Evolutionary conservation across 768 basidiomycete species (phyloP), one percentile per base, ranked within the genome.

Genomic region (Russula emetica): DNA sequence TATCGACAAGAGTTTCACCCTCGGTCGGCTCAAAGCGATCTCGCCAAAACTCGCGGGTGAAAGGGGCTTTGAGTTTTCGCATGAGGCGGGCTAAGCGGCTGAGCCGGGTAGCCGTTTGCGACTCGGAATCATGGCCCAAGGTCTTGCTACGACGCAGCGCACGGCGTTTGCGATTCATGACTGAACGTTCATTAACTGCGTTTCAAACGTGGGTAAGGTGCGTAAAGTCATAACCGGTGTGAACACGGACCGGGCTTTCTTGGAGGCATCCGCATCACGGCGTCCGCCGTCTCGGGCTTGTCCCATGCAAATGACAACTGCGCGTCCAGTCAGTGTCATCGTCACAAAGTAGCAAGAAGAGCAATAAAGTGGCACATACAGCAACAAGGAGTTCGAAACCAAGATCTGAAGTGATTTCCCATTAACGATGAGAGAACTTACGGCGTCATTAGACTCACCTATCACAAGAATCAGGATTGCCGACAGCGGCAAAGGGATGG

Each of bases 241-340:
- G 38, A 9, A 6, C 24, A 61, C 75, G 24, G 54, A 83, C 84
- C 83, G 64, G 86, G 85, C 72, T 85, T 87, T 26, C 86, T 82
- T 14, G 86, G 86, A 28, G 72, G 75, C 78, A 87, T 76, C 26
- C 85, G 80, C 86, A 88, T 88, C 40, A 88, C 72, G 30, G 85
- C 85, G 68, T 87, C 85, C 36, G 72, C 69, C 0, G 84, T 84
- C 72, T 88, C 85, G 0, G 86, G 84, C 65, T 83, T 77, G 71
- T 88, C 86, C 86, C 86, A 88, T 0, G 86, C 86, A 62, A 88
- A 88, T 1, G 85, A 85, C 16, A 88, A 76, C 83, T 85, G 63
- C 40, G 9, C 11, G 22, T 28, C 9, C 55, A 34, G 62, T 58
- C 49, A 55, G 34, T 5, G 55, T 64, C 28, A 55, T 36, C 45